A percentile compares a stretch with the other conserved stretches of the same genome.
phyloP scores from a whole-genome alignment of 2,329 filamentous ascomycete genomes.

The Fusarium cicatricum region DNA sequence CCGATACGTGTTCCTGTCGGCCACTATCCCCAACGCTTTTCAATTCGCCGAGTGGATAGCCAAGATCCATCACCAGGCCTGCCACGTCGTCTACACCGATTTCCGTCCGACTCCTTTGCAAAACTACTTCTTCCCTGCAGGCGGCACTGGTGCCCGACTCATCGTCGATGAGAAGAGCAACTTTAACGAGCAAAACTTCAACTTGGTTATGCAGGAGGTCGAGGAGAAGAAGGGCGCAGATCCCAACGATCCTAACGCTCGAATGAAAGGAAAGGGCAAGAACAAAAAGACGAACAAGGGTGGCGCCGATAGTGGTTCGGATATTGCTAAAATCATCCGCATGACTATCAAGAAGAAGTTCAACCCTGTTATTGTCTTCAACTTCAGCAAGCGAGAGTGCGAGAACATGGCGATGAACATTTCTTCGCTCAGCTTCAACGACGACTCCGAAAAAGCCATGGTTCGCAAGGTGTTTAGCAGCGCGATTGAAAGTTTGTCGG shows the following conservation, averaged over 20 bases:
- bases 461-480: constrained; percentile 93
- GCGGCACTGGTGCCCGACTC: constrained; percentile 90
- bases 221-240: constrained; percentile 88
- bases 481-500: constrained; percentile 90
- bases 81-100: constrained; percentile 98
- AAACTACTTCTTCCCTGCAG: constrained; percentile 96
- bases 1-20: constrained; percentile 96
- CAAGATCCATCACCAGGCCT: constrained; percentile 96
- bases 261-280: constrained; percentile 86
- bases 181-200: constrained; percentile 97
- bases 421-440: constrained; percentile 90
- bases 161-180: constrained; percentile 96
- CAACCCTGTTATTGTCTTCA: constrained; percentile 99
- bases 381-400: constrained; percentile 98
- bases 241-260: constrained; percentile 79
- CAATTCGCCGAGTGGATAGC: constrained; percentile 99
- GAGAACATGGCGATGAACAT: constrained; percentile 90
- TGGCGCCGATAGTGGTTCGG: constrained; percentile 75
- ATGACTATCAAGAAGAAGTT: constrained; percentile 99
- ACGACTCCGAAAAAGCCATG: constrained; percentile 94
- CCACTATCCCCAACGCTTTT: constrained; percentile 98
- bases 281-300: constrained; percentile 93
- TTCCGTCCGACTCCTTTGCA: constrained; percentile 96
- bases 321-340: constrained; percentile 97
- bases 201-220: constrained; percentile 91